Base-by-base conservation (phyloP, 805 yeast species). In the Zygosaccharomyces lentus region DNA sequence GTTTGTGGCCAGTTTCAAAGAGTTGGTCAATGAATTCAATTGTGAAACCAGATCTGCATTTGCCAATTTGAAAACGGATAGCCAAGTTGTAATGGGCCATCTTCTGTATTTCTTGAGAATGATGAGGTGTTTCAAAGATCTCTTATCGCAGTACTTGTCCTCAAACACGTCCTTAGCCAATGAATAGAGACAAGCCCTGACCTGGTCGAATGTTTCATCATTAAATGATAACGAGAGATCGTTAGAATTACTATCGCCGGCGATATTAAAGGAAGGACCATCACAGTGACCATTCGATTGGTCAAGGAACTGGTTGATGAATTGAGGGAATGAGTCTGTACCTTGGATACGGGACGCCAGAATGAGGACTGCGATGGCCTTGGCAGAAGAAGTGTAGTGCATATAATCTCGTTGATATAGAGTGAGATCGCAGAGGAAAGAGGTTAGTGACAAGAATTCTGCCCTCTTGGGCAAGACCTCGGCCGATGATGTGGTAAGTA, bases 351-450 rank as follows among this genome's bases (percentile, higher is more conserved):
- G 67, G 37, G 77, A 72, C 21, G 84, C 80, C 46, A 80, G 49
- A 43, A 78, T 56, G 49, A 75, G 72, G 25, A 80, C 77, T 2
- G 80, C 65, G 17, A 74, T 59, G 1, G 83, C 70, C 21, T 76
- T 69, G 17, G 76, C 58, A 1, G 81, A 72, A 1, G 76, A 56
- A 9, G 76, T 70, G 41, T 73, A 66, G 7, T 70, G 64, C 48
- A 79, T 52, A 50, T 74, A 77, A 47, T 65, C 70, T 45, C 75
- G 69, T 44, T 77, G 75, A 53, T 78, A 78, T 24, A 77, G 54
- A 1, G 81, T 66, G 19, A 78, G 58, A 56, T 80, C 83, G 53
- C 81, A 73, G 32, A 80, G 69, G 52, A 78, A 78, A 35, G 80
- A 65, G 2, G 76, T 67, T 13, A 78, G 62, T 2, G 39, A 41